A percentile compares a stretch with the other conserved stretches of the same genome.
Conservation (phyloP, 352 stramenopile species). For the Globisporangium cederbergense region DNA sequence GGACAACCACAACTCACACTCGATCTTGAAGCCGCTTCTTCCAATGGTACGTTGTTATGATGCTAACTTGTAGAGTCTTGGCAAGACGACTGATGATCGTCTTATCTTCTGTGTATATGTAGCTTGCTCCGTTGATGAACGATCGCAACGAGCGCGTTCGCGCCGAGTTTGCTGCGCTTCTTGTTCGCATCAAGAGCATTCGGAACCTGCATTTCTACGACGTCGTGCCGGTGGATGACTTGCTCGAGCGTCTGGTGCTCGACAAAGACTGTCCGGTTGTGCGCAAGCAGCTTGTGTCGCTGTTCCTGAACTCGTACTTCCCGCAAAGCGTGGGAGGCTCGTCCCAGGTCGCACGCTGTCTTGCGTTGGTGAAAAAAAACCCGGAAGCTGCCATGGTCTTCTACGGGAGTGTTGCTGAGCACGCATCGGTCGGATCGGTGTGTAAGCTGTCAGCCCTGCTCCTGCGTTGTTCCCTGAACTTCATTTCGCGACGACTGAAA, state of each 20-base stretch:
- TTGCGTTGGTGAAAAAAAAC: slow-evolving; percentile 80
- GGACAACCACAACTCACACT: slow-evolving; percentile 84
- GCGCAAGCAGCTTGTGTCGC: slow-evolving; percentile 71
- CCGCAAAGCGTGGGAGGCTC: slow-evolving; percentile 75
- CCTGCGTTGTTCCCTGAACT: slow-evolving; percentile 74
- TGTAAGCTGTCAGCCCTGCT: slow-evolving; percentile 79
- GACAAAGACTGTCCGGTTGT: slow-evolving; percentile 53
- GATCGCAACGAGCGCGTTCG: slow-evolving; percentile 83
- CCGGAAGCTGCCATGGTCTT: slow-evolving; percentile 80
- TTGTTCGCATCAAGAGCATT: slow-evolving; percentile 87
- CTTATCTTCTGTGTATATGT: slow-evolving; percentile 1
- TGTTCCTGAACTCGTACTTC: slow-evolving; percentile 89
- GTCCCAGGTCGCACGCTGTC: slow-evolving; percentile 76
- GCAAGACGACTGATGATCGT: background rate
- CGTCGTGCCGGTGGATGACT: slow-evolving; percentile 71
- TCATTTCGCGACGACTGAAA: slow-evolving; percentile 65
- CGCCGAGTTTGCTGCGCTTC: slow-evolving; percentile 66
- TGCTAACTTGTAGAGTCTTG: slow-evolving; percentile 2
- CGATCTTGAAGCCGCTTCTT: slow-evolving; percentile 79
- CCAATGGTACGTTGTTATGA: slow-evolving; percentile 50
- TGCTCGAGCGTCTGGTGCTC: slow-evolving; percentile 70
- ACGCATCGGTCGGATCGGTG: slow-evolving; percentile 73
- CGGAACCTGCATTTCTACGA: slow-evolving; percentile 87
- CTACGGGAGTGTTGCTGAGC: slow-evolving; percentile 71
- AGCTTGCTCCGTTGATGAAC: slow-evolving; percentile 81